Percentiles rank a stretch among this genome's conserved stretches.
These are phyloP conservation scores for Russula griseocarnosa DNA, from an alignment of 768 basidiomycete genomes.

Conservation along the genomic window DNA sequence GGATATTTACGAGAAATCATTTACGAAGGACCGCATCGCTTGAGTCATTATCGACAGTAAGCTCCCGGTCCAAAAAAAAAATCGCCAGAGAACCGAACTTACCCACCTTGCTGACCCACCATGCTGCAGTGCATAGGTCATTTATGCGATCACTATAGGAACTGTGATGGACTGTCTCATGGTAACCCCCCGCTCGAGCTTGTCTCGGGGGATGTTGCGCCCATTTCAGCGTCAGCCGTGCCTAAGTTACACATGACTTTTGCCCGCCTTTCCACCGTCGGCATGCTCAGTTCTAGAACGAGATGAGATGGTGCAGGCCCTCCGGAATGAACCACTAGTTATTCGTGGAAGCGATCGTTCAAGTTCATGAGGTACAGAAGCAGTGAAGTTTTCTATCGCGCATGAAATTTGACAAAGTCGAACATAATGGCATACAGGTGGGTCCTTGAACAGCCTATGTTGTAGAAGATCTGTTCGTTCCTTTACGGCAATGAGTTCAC, in stretches of 20 bases:
- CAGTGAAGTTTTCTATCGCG: conserved; percentile 41
- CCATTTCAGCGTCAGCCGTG: conserved; percentile 34
- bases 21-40: conserved; percentile 8
- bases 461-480: conserved; percentile 70
- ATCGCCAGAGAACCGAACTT: conserved; percentile 41
- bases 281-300: too few relatives aligned
- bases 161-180: conserved; percentile 53
- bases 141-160: conserved; percentile 69
- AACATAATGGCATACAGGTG: background rate
- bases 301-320: too few relatives aligned
- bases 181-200: conserved; percentile 52
- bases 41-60: background rate
- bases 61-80: conserved; percentile 32
- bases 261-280: background rate
- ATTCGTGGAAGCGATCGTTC: conserved; percentile 57
- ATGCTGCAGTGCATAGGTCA: conserved; percentile 43
- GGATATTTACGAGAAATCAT: conserved; percentile 5
- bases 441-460: conserved; percentile 64
- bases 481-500: conserved; percentile 28
- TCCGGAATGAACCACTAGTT: too few relatives aligned
- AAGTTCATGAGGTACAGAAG: conserved; percentile 77
- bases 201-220: conserved; percentile 61
- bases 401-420: background rate
- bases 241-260: background rate
- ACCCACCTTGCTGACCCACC: conserved; percentile 23